A percentile compares a stretch with the other conserved stretches of the same genome.
Conservation (phyloP, 441 rosid species). For the Corymbia calophylla region DNA sequence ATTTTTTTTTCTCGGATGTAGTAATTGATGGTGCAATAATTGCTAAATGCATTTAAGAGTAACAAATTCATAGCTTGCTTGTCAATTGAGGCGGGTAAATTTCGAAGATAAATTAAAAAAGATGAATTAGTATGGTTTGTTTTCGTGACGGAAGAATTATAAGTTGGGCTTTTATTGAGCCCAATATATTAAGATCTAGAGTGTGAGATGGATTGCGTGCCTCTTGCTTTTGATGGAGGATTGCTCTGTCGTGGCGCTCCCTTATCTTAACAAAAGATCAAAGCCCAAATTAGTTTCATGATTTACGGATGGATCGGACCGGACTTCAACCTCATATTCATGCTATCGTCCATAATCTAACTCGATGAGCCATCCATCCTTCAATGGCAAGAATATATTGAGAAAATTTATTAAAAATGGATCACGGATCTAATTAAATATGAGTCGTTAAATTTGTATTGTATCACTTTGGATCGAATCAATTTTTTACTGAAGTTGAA, state of each 20-base stretch:
- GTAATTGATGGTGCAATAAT: neutral
- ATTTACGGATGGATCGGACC: neutral
- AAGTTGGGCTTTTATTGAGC: neutral
- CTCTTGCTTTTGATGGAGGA: neutral
- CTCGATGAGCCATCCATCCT: neutral
- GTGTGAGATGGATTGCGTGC: neutral
- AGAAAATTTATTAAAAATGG: neutral
- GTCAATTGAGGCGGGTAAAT: neutral
- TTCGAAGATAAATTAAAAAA: neutral
- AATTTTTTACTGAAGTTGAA: rapidly evolving
- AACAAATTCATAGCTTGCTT: neutral
- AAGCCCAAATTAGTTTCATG: neutral
- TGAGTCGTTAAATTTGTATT: rapidly evolving
- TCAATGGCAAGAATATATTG: neutral
- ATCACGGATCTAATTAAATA: too few species aligned
- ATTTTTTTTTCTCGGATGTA: neutral
- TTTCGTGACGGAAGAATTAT: too few species aligned
- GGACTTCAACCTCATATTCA: neutral
- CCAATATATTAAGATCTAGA: neutral
- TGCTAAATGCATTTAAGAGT: neutral
- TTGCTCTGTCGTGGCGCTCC: neutral
- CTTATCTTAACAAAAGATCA: neutral
- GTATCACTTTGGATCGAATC: rapidly evolving
- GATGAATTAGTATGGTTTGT: too few species aligned
- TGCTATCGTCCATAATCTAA: neutral